Conservation (phyloP, 2,329 filamentous ascomycete species). For the Aspergillus fumigatiaffinis region DNA sequence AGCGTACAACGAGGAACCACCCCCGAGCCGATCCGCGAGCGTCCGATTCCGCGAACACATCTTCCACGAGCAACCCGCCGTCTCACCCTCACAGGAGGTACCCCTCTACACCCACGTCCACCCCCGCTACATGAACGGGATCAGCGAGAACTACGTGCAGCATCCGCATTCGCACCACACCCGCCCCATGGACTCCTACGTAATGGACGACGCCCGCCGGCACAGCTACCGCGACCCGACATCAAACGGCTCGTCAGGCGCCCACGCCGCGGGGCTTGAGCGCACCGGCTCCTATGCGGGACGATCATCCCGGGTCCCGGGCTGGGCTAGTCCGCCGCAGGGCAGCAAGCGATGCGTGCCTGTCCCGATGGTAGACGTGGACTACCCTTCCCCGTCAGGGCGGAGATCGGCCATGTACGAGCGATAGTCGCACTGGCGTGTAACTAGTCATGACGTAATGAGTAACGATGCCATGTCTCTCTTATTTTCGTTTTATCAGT, state of each 20-base stretch:
- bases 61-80: slow-evolving; percentile 12
- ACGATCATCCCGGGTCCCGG: background rate
- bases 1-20: slow-evolving; percentile 13
- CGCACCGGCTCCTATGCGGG: slow-evolving; percentile 19
- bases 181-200: slow-evolving; percentile 18
- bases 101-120: slow-evolving; percentile 10
- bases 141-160: slow-evolving; percentile 7
- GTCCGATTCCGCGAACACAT: slow-evolving; percentile 11
- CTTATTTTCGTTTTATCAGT: background rate
- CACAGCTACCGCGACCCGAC: slow-evolving; percentile 21
- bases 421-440: background rate
- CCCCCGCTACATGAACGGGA: slow-evolving; percentile 13
- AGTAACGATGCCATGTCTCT: background rate
- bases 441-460: background rate
- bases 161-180: slow-evolving; percentile 15
- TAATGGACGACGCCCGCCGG: slow-evolving; percentile 22
- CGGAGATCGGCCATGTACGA: slow-evolving; percentile 14
- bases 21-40: slow-evolving; percentile 6
- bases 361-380: slow-evolving; percentile 2
- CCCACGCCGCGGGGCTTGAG: slow-evolving; percentile 7
- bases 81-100: slow-evolving; percentile 7
- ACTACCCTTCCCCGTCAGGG: slow-evolving; percentile 4
- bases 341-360: background rate
- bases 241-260: slow-evolving; percentile 9
- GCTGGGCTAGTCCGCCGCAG: slow-evolving; percentile 4